These are phyloP conservation scores for Thraustochytrium striatum DNA, from an alignment of 352 stramenopile species.

Conservation along the genomic window DNA sequence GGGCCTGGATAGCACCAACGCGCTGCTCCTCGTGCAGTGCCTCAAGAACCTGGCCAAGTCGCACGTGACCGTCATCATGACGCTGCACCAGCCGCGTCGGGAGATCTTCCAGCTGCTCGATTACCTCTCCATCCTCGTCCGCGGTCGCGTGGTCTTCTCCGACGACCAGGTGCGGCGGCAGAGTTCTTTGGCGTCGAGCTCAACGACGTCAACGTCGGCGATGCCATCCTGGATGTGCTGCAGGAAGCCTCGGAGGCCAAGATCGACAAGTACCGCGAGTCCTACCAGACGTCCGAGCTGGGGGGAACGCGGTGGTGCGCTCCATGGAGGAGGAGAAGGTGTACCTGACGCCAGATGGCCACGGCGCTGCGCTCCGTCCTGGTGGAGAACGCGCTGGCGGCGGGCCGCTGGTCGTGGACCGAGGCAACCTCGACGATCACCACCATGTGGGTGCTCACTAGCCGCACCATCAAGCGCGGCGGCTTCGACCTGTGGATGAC, in stretches of 20 bases:
- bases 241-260: neutral
- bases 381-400: slow-evolving; percentile 24
- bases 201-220: slow-evolving; percentile 42
- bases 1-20: slow-evolving; percentile 71
- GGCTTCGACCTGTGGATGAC: slow-evolving; percentile 37
- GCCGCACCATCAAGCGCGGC: slow-evolving; percentile 32
- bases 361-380: neutral
- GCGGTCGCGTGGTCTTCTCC: slow-evolving; percentile 6
- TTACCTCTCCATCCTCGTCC: slow-evolving; percentile 28
- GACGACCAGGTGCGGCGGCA: neutral
- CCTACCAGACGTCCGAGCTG: slow-evolving; percentile 8
- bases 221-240: slow-evolving; percentile 42
- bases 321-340: slow-evolving; percentile 6
- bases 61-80: slow-evolving; percentile 46
- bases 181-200: slow-evolving; percentile 33
- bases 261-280: neutral
- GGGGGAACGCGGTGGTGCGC: neutral
- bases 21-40: slow-evolving; percentile 67
- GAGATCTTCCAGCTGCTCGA: slow-evolving; percentile 47
- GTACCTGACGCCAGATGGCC: neutral
- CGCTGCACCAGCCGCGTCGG: slow-evolving; percentile 45
- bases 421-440: slow-evolving; percentile 10
- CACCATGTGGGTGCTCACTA: slow-evolving; percentile 25
- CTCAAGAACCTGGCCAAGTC: slow-evolving; percentile 62
- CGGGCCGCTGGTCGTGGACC: slow-evolving; percentile 34